Percentiles rank a stretch among this genome's conserved stretches.
Conservation (phyloP, 2,329 filamentous ascomycete genomes). For the Polychaeton citri region DNA sequence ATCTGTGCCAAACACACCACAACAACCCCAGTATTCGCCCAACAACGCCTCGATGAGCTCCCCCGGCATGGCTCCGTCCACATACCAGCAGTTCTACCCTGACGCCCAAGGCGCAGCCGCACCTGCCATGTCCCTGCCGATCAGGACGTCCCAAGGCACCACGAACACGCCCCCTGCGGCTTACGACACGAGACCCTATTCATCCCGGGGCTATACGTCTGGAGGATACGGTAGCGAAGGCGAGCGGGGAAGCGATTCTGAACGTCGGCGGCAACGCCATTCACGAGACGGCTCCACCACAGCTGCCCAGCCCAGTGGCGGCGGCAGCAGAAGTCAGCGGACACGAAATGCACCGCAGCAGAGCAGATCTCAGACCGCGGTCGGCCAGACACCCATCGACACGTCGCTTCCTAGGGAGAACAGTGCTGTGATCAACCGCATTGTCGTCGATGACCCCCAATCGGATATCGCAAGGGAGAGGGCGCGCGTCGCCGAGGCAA, state of each 20-base stretch:
- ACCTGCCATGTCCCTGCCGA: conserved; percentile 11
- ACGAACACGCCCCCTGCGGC: conserved; percentile 10
- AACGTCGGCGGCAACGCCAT: conserved; percentile 22
- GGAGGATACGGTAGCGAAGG: conserved; percentile 29
- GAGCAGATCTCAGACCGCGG: conserved; percentile 34
- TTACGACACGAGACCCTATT: conserved; percentile 14
- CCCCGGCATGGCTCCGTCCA: conserved; percentile 42
- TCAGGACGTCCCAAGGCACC: conserved; percentile 11
- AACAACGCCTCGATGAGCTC: conserved; percentile 21
- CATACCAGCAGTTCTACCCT: conserved; percentile 54
- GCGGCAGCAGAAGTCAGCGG: conserved; percentile 27
- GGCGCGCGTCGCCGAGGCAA: conserved; percentile 52
- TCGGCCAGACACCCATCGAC: conserved; percentile 40
- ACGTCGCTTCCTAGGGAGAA: conserved; percentile 55
- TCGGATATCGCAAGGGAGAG: conserved; percentile 60
- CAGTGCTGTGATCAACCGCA: conserved; percentile 64
- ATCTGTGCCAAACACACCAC: conserved; percentile 26
- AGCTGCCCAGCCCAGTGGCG: conserved; percentile 23
- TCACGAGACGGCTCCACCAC: conserved; percentile 30
- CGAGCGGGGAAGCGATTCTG: conserved; percentile 14
- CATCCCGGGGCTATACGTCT: conserved; percentile 15
- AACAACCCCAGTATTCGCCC: conserved; percentile 20
- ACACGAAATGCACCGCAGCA: conserved; percentile 23
- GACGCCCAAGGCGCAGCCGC: conserved; percentile 10
- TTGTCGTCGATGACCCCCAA: conserved; percentile 62